Conservation (phyloP, 164 flowering plant genomes). For the Sedum album region DNA sequence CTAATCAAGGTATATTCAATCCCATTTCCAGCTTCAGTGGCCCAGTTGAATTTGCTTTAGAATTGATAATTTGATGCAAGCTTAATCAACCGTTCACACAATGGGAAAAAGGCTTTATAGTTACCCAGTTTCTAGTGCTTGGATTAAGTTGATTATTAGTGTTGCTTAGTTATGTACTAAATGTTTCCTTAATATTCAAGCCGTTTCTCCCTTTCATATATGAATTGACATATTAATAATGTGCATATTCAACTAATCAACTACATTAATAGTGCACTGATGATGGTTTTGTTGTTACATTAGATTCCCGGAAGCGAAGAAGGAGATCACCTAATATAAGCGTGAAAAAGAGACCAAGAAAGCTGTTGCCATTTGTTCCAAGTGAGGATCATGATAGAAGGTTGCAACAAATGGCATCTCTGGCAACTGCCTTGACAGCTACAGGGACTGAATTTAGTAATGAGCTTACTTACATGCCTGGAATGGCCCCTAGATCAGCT, state of each 20-base stretch:
- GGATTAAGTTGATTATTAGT: too few species aligned
- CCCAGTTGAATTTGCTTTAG: not conserved
- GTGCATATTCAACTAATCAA: too few species aligned
- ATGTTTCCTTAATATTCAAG: too few species aligned
- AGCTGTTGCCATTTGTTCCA: constrained; percentile 62
- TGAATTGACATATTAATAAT: too few species aligned
- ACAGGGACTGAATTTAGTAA: constrained; percentile 61
- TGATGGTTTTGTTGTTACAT: not conserved
- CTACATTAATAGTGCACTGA: not conserved
- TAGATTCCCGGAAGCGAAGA: constrained; percentile 41
- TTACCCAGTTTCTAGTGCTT: too few species aligned
- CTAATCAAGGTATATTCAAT: constrained; percentile 28
- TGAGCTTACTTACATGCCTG: constrained; percentile 61
- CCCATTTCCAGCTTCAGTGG: not conserved
- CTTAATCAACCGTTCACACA: too few species aligned
- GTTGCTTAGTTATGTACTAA: too few species aligned
- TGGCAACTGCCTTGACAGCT: constrained; percentile 74
- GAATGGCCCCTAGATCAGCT: constrained; percentile 80
- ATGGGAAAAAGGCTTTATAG: too few species aligned
- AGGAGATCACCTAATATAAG: constrained; percentile 36
- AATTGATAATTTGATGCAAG: too few species aligned
- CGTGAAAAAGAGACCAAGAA: constrained; percentile 67
- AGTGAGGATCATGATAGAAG: constrained; percentile 55
- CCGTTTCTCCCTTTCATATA: too few species aligned
- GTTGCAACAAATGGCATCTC: constrained; percentile 76